Evolutionary conservation across 176 grass and related monocot species (phyloP), one percentile per base, ranked within the genome.

Genomic region (Rhynchospora pubera): DNA sequence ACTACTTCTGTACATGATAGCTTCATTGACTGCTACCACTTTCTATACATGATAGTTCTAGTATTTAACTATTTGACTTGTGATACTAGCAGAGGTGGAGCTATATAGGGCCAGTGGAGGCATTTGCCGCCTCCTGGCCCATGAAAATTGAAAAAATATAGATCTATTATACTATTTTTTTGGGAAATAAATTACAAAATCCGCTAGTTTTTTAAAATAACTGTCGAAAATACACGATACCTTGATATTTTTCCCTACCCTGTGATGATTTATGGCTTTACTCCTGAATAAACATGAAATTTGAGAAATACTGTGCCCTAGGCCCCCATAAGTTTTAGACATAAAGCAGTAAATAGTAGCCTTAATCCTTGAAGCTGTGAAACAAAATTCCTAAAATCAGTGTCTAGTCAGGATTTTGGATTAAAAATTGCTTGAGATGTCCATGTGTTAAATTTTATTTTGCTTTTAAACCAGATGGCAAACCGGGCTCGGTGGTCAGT

Each of bases 401-500:
- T 48, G 18, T 50, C 19, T 74, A 14, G 13, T 13, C 21, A 51
- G 10, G 45, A 22, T 74, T 73, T 74, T 23, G 71, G 44, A 52
- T 46, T 28, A 50, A 76, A 48, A 69, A 65, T 39, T 34, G 12
- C 30, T 69, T 1, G 6, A 44, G 39, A 30, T 76, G 13, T 12
- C 53, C 9, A 75, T 6, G 2, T 28, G 52, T 30, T 52, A 26
- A 52, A 28, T 26, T 28, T 6, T 6, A 16, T 55, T 88, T 4
- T 82, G 8, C 3, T 44, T 66, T 84, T 50, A 61, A 76, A 91
- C 79, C 88, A 98, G 92, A 98, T 98, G 95, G 86, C 95, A 82
- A 98, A 98, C 58, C 84, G 84, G 78, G 90, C 95, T 82, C 92
- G 92, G 45, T 94, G 95, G 95, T 93, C 95, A 14, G 90, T 97